These are phyloP conservation scores for Fragaria iinumae DNA, from an alignment of 306 rosid species.

Conservation along the genomic window DNA sequence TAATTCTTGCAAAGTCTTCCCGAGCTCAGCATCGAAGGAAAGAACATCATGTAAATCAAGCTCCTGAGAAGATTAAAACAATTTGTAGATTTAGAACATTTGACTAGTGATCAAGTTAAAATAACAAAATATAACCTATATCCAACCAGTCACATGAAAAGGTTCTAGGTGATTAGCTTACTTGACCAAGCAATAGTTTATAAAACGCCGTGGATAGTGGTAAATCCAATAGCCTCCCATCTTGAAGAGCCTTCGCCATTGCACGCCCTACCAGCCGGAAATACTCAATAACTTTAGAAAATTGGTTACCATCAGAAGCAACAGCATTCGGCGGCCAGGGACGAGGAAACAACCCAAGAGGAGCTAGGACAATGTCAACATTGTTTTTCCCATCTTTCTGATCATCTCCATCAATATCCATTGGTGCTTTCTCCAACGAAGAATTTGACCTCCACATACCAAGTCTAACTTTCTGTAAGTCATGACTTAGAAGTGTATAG, in stretches of 20 bases:
- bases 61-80: slow-evolving; percentile 49
- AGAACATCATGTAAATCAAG: slow-evolving; percentile 96
- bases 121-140: slow-evolving; percentile 2
- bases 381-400: slow-evolving; percentile 40
- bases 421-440: slow-evolving; percentile 39
- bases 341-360: slow-evolving; percentile 89
- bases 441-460: slow-evolving; percentile 89
- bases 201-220: slow-evolving; percentile 85
- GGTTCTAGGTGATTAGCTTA: slow-evolving; percentile 35
- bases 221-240: slow-evolving; percentile 90
- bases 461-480: slow-evolving; percentile 77
- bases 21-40: slow-evolving; percentile 80
- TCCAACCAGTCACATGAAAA: slow-evolving; percentile 4
- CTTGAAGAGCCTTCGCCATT: slow-evolving; percentile 97
- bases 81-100: slow-evolving; percentile 5
- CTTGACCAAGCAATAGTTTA: slow-evolving; percentile 90
- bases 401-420: slow-evolving; percentile 74
- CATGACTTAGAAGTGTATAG: slow-evolving; percentile 92
- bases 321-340: slow-evolving; percentile 85
- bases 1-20: slow-evolving; percentile 87
- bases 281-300: slow-evolving; percentile 73
- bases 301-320: slow-evolving; percentile 69
- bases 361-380: slow-evolving; percentile 66
- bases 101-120: background rate
- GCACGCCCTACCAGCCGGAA: slow-evolving; percentile 92